Base-by-base conservation (phyloP, 2,329 filamentous ascomycete genomes). In the Sphaerulina vaccinii region DNA sequence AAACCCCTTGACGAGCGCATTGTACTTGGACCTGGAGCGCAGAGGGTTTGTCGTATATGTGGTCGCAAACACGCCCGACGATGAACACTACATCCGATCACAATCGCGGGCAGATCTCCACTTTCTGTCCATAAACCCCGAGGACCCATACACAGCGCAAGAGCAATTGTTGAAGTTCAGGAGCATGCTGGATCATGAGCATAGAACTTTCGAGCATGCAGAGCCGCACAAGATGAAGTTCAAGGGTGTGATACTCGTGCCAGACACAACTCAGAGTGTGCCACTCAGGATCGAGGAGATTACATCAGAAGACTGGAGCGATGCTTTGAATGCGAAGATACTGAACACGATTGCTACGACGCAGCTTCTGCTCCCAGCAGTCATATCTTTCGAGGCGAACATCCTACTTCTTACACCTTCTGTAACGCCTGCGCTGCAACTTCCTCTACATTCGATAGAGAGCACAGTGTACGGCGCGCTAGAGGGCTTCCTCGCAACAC, bases 41-140 rank as follows among this genome's bases (percentile, higher is more conserved):
- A 83, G 90, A 58, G 93, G 93, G 3, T 97, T 95, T 69, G 88
- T 97, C 55, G 89, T 97, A 50, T 99, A 90, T 69, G 79, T 99
- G 54, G 88, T 95, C 1, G 92, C 90, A 64, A 86, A 84, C 58
- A 89, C 84, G n/a, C 74, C 84, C 53, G 88, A 96, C 63, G 92
- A 97, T 61, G 90, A 97, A 69, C 78, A 85, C 29, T 74, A 87
- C 57, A 84, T 97, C 11, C 82, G 88, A 54, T 80, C 82, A 54
- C 82, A 95, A 68, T 80, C 84, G n/a, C 80, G 90, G 56, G 78
- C 84, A 5, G 93, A 97, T 67, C 86, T 97, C 58, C 82, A 87
- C 57, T 84, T 92, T 6, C 73, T 99, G 52, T 83, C 83, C 67
- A 79, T 97, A 57, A 15, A 39, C 9, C 45, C 45, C 1, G 35